Evolutionary conservation across 495 filamentous ascomycete genomes (phyloP), one percentile per base, ranked within the genome.

Genomic region (Xylaria curta): DNA sequence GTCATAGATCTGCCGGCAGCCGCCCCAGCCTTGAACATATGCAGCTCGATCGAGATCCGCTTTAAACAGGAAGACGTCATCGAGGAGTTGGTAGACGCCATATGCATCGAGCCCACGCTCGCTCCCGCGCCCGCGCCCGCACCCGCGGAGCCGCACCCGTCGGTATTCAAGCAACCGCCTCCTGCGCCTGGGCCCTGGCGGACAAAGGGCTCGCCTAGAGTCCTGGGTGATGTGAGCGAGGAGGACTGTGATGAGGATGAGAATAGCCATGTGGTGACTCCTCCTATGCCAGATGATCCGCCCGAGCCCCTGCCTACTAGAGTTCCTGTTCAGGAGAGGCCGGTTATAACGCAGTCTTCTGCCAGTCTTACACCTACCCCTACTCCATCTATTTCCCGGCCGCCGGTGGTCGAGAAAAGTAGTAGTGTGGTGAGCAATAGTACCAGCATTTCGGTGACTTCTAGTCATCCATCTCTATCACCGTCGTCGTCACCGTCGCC

Each of bases 101-200:
- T 78, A 40, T 78, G 76, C 47, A 73, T 78, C 47, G 71, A 73
- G 31, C 76, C 76, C 38, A 63, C 72, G 51, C 36, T 68, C 36
- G 56, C 38, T 1, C 36, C 74, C 13, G 31, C 49, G 24, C 31
- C 13, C 10, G 21, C 36, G 36, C 49, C 51, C 17, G 4, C 13
- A 13, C 62, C n/a, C 8, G 47, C 33, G 33, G 47, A 64, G 17
- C 61, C 61, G 21, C 26, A 31, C 5, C 61, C 40, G 21, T 24
- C 33, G 12, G 4, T 2, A 6, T 40, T 47, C 26, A 44, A 12
- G 19, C 42, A 28, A 3, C 42, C 62, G 24, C 21, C 21, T 38
- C 61, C 61, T 24, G 8, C 42, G 56, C 63, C 62, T 4, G 40
- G 10, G 6, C 21, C 61, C 5, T 33, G 61, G 61, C 26, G 49